Conservation (phyloP, 1,284 basidiomycete genomes). For the Retiboletus flavoniger region DNA sequence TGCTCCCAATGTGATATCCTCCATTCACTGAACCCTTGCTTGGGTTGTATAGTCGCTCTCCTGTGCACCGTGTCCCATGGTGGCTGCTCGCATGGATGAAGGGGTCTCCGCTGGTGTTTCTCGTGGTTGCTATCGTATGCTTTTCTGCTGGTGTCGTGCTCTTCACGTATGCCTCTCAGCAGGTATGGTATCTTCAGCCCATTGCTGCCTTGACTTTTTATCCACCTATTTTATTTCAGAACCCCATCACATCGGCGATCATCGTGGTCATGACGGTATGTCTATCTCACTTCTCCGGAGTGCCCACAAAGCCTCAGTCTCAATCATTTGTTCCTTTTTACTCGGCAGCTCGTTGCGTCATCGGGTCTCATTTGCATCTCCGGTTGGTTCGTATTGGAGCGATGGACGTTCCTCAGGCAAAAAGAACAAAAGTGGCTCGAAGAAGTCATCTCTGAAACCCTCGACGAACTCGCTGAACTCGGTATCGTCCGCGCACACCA, state of each 20-base stretch:
- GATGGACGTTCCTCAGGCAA: conserved; percentile 65
- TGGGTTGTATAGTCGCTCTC: conserved; percentile 44
- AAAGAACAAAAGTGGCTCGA: conserved; percentile 72
- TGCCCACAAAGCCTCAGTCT: neutral
- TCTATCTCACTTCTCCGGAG: neutral
- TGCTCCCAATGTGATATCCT: neutral
- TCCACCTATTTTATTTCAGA: conserved; percentile 36
- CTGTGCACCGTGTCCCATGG: conserved; percentile 54
- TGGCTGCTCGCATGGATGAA: conserved; percentile 52
- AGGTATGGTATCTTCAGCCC: conserved; percentile 31
- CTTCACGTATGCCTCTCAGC: conserved; percentile 49
- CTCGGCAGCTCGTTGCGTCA: conserved; percentile 48
- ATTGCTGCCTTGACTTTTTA: neutral
- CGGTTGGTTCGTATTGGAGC: conserved; percentile 72
- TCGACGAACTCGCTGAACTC: conserved; percentile 42
- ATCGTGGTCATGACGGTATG: conserved; percentile 68
- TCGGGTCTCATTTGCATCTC: conserved; percentile 76
- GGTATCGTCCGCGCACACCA: conserved; percentile 36
- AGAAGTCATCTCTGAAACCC: conserved; percentile 57
- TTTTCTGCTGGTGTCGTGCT: conserved; percentile 56
- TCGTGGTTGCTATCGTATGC: conserved; percentile 54
- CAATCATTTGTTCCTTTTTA: neutral
- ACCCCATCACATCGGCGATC: conserved; percentile 58
- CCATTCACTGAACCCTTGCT: neutral
- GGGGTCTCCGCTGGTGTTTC: conserved; percentile 52